Evolutionary conservation across 2,329 filamentous ascomycete species (phyloP).

Genomic region (Talaromyces islandicus): DNA sequence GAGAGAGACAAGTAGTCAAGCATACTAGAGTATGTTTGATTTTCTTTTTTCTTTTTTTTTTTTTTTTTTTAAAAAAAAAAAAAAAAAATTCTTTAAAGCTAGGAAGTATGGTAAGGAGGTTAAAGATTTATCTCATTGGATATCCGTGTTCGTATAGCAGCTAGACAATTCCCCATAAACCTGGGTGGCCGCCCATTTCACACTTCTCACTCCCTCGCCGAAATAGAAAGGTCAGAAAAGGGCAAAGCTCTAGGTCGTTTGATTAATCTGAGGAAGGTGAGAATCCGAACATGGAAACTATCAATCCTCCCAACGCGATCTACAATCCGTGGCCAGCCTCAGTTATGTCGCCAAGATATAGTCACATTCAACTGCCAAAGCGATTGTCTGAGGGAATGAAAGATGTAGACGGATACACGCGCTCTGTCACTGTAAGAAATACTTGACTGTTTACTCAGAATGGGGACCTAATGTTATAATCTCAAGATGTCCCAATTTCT

Average conservation of each 20-base stretch:
- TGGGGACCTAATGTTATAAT: neutral
- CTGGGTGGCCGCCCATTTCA: neutral
- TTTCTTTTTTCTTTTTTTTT: neutral
- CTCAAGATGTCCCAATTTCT: slow-evolving; percentile 9
- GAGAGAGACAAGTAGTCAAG: neutral
- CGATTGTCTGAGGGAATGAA: slow-evolving; percentile 3
- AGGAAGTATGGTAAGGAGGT: neutral
- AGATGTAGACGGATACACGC: slow-evolving; percentile 8
- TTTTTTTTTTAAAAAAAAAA: neutral
- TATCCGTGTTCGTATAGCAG: neutral
- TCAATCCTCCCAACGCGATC: neutral
- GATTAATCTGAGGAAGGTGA: neutral
- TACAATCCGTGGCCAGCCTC: neutral
- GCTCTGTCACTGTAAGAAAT: slow-evolving; percentile 7
- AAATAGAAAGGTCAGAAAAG: neutral
- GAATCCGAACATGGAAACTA: neutral
- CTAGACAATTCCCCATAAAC: neutral
- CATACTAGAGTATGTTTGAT: neutral
- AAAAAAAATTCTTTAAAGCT: no score
- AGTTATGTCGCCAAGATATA: neutral
- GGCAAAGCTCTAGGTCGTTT: neutral
- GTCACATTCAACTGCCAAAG: slow-evolving; percentile 5
- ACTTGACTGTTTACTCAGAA: neutral
- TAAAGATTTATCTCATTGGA: neutral
- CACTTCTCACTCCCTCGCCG: neutral